phyloP scores from a whole-genome alignment of 1,139 yeast genomes.

The Yamadazyma epiphylla region DNA sequence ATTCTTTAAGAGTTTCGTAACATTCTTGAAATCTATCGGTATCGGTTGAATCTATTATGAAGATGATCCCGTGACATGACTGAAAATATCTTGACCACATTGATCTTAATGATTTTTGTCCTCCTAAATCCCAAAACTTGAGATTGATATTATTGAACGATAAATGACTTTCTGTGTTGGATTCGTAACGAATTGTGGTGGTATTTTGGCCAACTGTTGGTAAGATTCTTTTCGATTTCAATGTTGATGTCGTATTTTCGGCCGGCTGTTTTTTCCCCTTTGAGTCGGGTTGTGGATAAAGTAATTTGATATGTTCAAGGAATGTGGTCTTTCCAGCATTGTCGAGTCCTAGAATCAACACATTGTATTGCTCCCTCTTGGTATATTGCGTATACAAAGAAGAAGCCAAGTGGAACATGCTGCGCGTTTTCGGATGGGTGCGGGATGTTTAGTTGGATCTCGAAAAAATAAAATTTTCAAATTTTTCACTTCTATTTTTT shows the following conservation, averaged over 20 bases:
- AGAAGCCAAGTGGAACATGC: slow-evolving; percentile 46
- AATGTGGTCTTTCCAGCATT: slow-evolving; percentile 89
- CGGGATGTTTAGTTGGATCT: neutral
- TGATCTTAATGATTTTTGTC: slow-evolving; percentile 75
- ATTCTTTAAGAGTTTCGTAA: slow-evolving; percentile 50
- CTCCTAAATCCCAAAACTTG: slow-evolving; percentile 96
- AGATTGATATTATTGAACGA: slow-evolving; percentile 52
- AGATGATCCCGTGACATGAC: slow-evolving; percentile 87
- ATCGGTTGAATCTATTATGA: slow-evolving; percentile 90
- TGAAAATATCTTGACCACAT: slow-evolving; percentile 87
- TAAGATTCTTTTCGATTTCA: slow-evolving; percentile 38
- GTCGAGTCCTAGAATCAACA: slow-evolving; percentile 84
- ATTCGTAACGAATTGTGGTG: slow-evolving; percentile 39
- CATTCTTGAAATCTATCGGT: slow-evolving; percentile 81
- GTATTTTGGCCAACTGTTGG: slow-evolving; percentile 65
- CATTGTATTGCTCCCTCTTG: slow-evolving; percentile 47
- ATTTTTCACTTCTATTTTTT: neutral
- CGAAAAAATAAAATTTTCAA: neutral
- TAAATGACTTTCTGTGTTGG: slow-evolving; percentile 19
- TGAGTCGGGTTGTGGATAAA: slow-evolving; percentile 28
- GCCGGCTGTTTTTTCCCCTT: slow-evolving; percentile 12
- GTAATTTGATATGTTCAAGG: slow-evolving; percentile 40
- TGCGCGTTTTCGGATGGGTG: neutral
- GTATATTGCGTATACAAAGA: slow-evolving; percentile 47
- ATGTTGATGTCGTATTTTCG: slow-evolving; percentile 17